Evolutionary conservation across 2,329 filamentous ascomycete species (phyloP), one percentile per base, ranked within the genome.

Genomic region (Geosmithia putterillii): DNA sequence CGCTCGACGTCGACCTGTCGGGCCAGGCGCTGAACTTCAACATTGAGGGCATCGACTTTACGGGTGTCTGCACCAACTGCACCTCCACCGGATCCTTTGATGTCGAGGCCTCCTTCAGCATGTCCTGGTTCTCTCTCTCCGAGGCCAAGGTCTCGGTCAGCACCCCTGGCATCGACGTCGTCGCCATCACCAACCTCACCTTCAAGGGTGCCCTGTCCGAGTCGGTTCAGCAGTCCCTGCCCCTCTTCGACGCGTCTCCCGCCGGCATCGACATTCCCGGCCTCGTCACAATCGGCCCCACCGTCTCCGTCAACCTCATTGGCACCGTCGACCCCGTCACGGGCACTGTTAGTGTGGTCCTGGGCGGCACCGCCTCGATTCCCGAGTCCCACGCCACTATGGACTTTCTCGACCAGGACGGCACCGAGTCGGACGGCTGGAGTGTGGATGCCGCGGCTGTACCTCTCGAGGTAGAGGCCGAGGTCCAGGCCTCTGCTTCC

Each of bases 251-350:
- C n/a, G 28, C 34, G 9, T 42, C 41, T 10, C 41, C 41, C 4
- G 41, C 41, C 1, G 41, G 41, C 17, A 21, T 42, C 28, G 18
- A 25, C 41, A 42, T 42, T 14, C 41, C 41, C 20, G 34, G 34
- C n/a, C n/a, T 42, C 20, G 19, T 42, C 28, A 42, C 41, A 7
- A 36, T 42, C 21, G 41, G 41, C 17, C 41, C 41, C 22, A 42
- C 41, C 32, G 41, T 42, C 20, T 15, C 14, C 14, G 34, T 42
- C 41, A 18, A n/a, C 12, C 41, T 42, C 15, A 36, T 12, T 12
- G 41, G 28, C 18, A 21, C 12, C 15, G 15, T 42, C 41, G 19
- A n/a, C 18, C 25, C 32, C 20, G 37, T 42, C 32, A 36, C 35
- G 14, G 41, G 41, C 21, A 21, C 18, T 17, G 34, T 38, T 17